Percentiles rank a stretch among this genome's conserved stretches.
Conservation (phyloP, 2,329 filamentous ascomycete genomes). For the Fusarium euwallaceae region DNA sequence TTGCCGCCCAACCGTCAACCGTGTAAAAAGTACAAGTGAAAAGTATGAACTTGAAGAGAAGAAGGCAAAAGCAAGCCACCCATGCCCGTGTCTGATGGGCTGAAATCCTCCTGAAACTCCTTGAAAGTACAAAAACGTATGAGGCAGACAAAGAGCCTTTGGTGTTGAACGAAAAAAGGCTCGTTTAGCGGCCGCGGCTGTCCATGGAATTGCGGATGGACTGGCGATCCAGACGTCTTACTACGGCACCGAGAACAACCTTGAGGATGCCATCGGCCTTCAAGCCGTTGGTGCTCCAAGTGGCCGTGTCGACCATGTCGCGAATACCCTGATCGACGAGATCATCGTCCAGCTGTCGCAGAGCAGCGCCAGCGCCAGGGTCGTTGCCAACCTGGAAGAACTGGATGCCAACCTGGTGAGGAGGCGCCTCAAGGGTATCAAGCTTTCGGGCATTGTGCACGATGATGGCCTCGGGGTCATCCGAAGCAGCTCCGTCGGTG, state of each 20-base stretch:
- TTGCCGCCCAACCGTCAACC: not conserved
- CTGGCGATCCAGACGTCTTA: constrained; percentile 58
- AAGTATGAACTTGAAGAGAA: not conserved
- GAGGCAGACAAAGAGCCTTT: not conserved
- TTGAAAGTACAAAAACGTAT: not conserved
- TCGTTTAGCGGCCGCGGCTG: constrained; percentile 15
- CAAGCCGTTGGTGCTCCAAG: constrained; percentile 73
- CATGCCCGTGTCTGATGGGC: not conserved
- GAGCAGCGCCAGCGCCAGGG: constrained; percentile 70
- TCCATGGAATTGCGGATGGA: constrained; percentile 28
- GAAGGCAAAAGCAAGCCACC: not conserved
- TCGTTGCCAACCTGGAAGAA: constrained; percentile 96
- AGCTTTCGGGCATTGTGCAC: constrained; percentile 77
- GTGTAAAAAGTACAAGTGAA: not conserved
- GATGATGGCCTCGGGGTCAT: constrained; percentile 82
- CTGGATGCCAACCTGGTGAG: constrained; percentile 90
- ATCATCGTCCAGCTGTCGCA: constrained; percentile 82
- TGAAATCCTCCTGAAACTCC: not conserved
- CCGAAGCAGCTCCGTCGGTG: constrained; percentile 86
- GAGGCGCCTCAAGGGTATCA: constrained; percentile 75
- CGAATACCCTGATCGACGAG: constrained; percentile 70
- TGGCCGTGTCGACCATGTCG: constrained; percentile 94
- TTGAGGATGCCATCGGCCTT: constrained; percentile 83
- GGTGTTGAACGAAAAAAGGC: not conserved
- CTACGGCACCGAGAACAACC: constrained; percentile 82